Percentiles rank a stretch among this genome's conserved stretches.
Evolutionary conservation across 345 rosid genomes (phyloP).

Genomic region (Eucalyptus erythrocorys): DNA sequence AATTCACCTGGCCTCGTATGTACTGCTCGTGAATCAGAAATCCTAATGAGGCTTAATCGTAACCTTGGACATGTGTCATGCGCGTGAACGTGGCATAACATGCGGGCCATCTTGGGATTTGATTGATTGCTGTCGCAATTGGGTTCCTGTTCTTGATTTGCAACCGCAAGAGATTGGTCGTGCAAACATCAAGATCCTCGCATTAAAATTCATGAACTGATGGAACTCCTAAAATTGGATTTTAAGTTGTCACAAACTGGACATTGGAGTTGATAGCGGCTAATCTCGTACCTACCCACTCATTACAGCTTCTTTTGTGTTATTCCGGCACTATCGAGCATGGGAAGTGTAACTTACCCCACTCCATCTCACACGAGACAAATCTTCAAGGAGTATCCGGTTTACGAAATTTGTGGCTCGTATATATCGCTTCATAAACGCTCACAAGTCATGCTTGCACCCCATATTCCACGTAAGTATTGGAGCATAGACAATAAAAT

Average conservation of each 20-base stretch:
- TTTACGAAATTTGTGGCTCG: too few relatives aligned
- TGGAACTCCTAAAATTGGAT: neutral
- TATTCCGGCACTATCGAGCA: neutral
- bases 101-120: neutral
- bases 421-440: too few relatives aligned
- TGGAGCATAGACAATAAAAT: too few relatives aligned
- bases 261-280: neutral
- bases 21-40: neutral
- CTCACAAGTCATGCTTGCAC: too few relatives aligned
- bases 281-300: neutral
- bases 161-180: neutral
- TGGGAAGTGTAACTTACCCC: neutral
- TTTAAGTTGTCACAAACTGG: neutral
- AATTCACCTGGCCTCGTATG: neutral
- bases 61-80: neutral
- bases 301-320: neutral
- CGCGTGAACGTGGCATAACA: neutral
- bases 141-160: neutral
- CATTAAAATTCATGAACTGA: neutral
- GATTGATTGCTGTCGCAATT: neutral
- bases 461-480: too few relatives aligned
- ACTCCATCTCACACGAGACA: neutral
- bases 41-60: neutral
- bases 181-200: neutral
- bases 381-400: neutral